These are phyloP conservation scores for Lanmaoa pseudosensibilis DNA, from an alignment of 768 basidiomycete genomes.

Conservation along the genomic window DNA sequence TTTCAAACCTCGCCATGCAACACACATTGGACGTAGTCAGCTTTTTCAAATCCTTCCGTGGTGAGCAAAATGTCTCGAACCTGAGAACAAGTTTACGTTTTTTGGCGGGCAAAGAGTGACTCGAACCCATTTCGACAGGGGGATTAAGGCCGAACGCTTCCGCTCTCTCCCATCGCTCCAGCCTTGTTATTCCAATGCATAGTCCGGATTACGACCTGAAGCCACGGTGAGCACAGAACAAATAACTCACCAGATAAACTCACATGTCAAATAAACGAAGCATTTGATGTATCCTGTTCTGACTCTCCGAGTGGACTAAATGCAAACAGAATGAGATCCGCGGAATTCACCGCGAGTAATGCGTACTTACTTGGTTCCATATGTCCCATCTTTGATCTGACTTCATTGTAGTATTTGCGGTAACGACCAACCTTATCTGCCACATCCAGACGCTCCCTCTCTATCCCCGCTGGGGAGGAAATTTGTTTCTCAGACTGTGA, in stretches of 20 bases:
- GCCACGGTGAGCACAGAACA: constrained; percentile 4
- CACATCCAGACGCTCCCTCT: constrained; percentile 37
- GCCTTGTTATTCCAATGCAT: constrained; percentile 72
- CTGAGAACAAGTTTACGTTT: constrained; percentile 39
- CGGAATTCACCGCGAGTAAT: neutral
- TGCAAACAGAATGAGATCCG: constrained; percentile 1
- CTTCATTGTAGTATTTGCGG: constrained; percentile 47
- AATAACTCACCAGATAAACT: constrained; percentile 15
- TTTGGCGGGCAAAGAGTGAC: neutral
- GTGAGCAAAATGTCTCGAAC: constrained; percentile 77
- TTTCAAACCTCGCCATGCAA: constrained; percentile 47
- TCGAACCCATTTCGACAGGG: constrained; percentile 64
- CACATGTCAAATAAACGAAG: constrained; percentile 80
- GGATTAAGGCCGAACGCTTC: constrained; percentile 75
- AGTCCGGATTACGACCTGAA: constrained; percentile 77
- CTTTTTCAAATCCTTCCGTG: constrained; percentile 55
- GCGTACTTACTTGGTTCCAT: constrained; percentile 57
- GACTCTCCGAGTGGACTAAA: constrained; percentile 63
- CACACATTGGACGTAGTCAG: constrained; percentile 59
- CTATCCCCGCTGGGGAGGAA: constrained; percentile 7
- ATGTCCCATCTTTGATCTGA: constrained; percentile 54
- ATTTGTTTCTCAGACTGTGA: constrained; percentile 9
- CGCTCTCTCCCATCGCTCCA: constrained; percentile 89
- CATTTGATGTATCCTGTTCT: constrained; percentile 67
- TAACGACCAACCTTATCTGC: constrained; percentile 53